Evolutionary conservation across 1,139 yeast species (phyloP), one percentile per base, ranked within the genome.

Genomic region (Taphrina wiesneri): DNA sequence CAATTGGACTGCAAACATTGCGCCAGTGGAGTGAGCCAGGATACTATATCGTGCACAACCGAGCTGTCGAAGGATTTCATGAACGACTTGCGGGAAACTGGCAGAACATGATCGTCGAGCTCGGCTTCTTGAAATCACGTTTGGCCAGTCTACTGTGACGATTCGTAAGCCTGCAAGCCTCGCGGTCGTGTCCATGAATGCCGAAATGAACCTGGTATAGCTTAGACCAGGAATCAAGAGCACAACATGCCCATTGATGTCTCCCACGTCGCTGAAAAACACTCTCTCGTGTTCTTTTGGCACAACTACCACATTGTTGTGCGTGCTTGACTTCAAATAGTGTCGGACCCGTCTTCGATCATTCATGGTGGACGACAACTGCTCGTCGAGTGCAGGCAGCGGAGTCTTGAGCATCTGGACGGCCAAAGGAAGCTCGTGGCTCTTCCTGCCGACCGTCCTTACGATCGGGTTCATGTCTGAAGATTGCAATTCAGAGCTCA

Each of bases 171-270:
- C 56, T 7, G 30, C 19, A 9, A 34, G 30, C 17, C 56, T 30
- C 2, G 56, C 56, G 21, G 56, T 52, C 4, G 25, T 32, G 26
- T 52, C 56, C 45, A 30, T 19, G n/a, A 32, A 34, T 4, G 45
- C 28, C 45, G 56, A 30, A 4, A 52, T 52, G 15, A 52, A 52
- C 1, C 56, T n/a, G 7, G 56, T 52, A 52, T 52, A 52, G 2
- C 23, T 32, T 13, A 52, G 43, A 13, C 56, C 56, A 5, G 56
- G 56, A 19, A 52, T 7, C 36, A 52, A 17, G 17, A 52, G 19
- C 28, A 32, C 45, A 15, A 21, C 5, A 21, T 52, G 41, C 3
- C 56, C 56, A 6, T 11, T 19, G 13, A 25, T 6, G 28, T 52
- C 30, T 11, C 56, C 56, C 2, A 52, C 56, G 15, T 52, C 45